A percentile compares a stretch with the other conserved stretches of the same genome.
phyloP scores from a whole-genome alignment of 169 alveolate genomes.

The Sarcocystis neurona region DNA sequence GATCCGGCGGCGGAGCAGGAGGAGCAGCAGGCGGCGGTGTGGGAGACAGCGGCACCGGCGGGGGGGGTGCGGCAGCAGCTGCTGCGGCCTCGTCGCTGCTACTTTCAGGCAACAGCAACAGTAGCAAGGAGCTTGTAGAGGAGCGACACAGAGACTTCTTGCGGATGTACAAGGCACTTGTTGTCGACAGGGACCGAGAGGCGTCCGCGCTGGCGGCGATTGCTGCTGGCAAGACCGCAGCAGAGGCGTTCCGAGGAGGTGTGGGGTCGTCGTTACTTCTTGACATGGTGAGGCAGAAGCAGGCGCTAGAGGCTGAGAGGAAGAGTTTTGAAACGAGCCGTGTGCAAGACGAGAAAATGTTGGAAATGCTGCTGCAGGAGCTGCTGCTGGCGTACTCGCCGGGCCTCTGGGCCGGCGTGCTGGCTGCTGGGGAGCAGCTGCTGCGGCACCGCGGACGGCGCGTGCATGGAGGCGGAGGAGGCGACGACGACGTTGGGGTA shows the following conservation, averaged over 20 bases:
- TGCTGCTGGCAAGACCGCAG: background rate
- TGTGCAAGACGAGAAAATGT: background rate
- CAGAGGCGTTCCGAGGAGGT: conserved; percentile 4
- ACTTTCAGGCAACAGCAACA: too few relatives aligned
- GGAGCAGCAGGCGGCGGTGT: too few relatives aligned
- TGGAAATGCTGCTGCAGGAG: background rate
- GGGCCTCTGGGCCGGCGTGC: conserved; percentile 1
- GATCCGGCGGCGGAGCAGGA: too few relatives aligned
- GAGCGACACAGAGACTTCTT: conserved; percentile 29
- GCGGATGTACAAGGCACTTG: background rate
- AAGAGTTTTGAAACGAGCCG: background rate
- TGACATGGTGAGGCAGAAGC: conserved; percentile 33
- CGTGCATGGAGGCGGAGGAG: too few relatives aligned
- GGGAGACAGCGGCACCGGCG: too few relatives aligned
- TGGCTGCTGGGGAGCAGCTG: background rate
- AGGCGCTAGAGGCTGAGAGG: background rate
- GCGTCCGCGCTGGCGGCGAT: conserved; percentile 33
- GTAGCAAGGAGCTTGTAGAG: conserved; percentile 15
- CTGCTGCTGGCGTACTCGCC: conserved; percentile 41
- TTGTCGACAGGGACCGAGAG: conserved; percentile 22
- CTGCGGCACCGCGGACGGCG: too few relatives aligned
- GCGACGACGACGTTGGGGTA: too few relatives aligned
- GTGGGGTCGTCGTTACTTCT: background rate
- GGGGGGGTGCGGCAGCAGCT: too few relatives aligned
- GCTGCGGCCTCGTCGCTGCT: too few relatives aligned